These are phyloP conservation scores for Andrographis paniculata DNA, from an alignment of 305 asterid genomes.

Conservation along the genomic window DNA sequence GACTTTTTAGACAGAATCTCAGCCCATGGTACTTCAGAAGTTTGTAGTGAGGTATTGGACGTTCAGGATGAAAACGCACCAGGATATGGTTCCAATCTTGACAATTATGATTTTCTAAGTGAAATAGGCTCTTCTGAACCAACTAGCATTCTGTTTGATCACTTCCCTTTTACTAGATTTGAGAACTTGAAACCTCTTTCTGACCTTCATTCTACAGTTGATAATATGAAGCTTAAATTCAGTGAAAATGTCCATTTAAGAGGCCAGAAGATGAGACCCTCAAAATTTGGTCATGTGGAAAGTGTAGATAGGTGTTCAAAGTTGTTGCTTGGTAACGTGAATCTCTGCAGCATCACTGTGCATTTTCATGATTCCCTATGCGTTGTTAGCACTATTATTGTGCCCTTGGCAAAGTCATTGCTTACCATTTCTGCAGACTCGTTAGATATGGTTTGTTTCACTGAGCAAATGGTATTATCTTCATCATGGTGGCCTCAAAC, in stretches of 20 bases:
- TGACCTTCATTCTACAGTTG: conserved; percentile 32
- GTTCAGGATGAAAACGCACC: conserved; percentile 25
- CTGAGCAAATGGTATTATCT: conserved; percentile 66
- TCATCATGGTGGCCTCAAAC: conserved; percentile 58
- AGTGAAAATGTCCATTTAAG: conserved; percentile 29
- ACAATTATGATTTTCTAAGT: conserved; percentile 26
- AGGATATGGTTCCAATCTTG: conserved; percentile 24
- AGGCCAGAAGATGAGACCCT: conserved; percentile 25
- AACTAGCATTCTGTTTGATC: conserved; percentile 35
- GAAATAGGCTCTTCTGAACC: conserved; percentile 35
- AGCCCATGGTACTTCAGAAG: conserved; percentile 27
- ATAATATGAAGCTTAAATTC: conserved; percentile 35
- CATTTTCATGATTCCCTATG: conserved; percentile 87
- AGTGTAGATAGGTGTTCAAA: conserved; percentile 21
- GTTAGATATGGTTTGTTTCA: conserved; percentile 55
- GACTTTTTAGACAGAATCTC: conserved; percentile 45
- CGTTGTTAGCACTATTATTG: conserved; percentile 51
- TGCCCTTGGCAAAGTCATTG: conserved; percentile 46
- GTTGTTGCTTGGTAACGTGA: conserved; percentile 34
- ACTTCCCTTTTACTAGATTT: conserved; percentile 31
- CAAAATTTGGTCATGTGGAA: conserved; percentile 21
- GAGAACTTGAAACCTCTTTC: conserved; percentile 25
- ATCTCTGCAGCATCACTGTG: conserved; percentile 36
- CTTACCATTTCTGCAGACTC: conserved; percentile 36
- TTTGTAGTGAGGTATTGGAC: conserved; percentile 24